Evolutionary conservation across 805 yeast genomes (phyloP).

Genomic region (Candida broadrunensis): DNA sequence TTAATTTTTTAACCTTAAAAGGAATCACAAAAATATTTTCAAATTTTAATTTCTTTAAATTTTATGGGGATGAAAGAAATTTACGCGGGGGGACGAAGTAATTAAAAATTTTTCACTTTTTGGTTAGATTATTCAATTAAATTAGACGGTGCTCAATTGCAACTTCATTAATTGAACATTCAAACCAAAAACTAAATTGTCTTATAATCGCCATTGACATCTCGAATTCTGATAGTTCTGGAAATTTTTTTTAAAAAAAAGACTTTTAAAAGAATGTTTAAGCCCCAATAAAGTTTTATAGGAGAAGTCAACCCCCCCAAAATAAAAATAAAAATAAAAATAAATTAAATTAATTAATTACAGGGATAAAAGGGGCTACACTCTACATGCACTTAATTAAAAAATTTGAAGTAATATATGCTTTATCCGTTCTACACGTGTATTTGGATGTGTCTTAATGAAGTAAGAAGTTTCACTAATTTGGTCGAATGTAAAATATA

Average conservation of each 20-base stretch:
- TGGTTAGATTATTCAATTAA: not conserved
- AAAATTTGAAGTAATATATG: not conserved
- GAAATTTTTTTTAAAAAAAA: too few relatives aligned
- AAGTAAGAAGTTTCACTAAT: constrained; percentile 1
- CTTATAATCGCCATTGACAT: not conserved
- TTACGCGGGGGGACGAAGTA: too few relatives aligned
- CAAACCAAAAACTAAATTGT: not conserved
- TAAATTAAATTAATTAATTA: too few relatives aligned
- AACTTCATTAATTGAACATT: not conserved
- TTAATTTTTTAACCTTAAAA: too few relatives aligned
- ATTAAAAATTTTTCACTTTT: not conserved
- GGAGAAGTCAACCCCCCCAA: not conserved
- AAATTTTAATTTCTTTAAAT: too few relatives aligned
- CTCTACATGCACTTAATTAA: not conserved
- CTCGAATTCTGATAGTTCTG: not conserved
- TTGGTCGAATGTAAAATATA: not conserved
- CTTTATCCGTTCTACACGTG: not conserved
- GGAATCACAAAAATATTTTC: too few relatives aligned
- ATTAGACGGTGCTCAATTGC: not conserved
- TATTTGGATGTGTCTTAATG: not conserved
- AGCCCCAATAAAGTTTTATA: not conserved
- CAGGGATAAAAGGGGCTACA: not conserved
- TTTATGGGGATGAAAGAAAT: too few relatives aligned
- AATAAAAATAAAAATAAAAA: not conserved
- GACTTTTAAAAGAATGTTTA: not conserved